These are phyloP conservation scores for Chaetoceros tenuissimus DNA, from an alignment of 108 stramenopile genomes.

Conservation along the genomic window DNA sequence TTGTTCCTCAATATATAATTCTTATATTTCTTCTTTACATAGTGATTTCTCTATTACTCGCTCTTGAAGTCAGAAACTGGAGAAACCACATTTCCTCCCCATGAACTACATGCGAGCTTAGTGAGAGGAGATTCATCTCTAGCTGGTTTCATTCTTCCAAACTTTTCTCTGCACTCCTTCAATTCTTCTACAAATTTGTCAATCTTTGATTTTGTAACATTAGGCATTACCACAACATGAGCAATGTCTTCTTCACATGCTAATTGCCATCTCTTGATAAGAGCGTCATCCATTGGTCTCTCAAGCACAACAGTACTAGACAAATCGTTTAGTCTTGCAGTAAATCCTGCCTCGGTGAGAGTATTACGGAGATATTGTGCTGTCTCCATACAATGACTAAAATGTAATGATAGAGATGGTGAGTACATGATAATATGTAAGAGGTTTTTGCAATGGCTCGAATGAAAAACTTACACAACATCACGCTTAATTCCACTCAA, in stretches of 20 bases:
- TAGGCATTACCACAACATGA: conserved; percentile 88
- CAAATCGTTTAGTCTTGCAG: conserved; percentile 73
- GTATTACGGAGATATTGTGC: conserved; percentile 73
- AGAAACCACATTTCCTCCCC: conserved; percentile 34
- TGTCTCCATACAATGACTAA: conserved; percentile 78
- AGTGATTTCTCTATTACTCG: too few relatives aligned
- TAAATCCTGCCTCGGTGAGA: conserved; percentile 50
- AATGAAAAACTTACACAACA: conserved; percentile 49
- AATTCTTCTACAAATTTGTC: conserved; percentile 77
- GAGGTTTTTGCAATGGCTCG: not conserved
- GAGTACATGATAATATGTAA: not conserved
- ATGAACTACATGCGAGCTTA: conserved; percentile 28
- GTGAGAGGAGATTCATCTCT: conserved; percentile 40
- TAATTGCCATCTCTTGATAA: conserved; percentile 81
- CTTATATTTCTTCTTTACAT: too few relatives aligned
- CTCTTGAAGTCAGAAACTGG: conserved; percentile 8
- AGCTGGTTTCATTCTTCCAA: conserved; percentile 40
- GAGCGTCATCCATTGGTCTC: conserved; percentile 63
- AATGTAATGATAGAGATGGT: not conserved
- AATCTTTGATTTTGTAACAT: conserved; percentile 72
- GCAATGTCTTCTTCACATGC: conserved; percentile 88
- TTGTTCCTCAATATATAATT: too few relatives aligned
- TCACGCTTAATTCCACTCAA: conserved; percentile 73
- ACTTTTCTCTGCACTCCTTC: conserved; percentile 33
- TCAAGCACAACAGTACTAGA: conserved; percentile 76